Conservation (phyloP, 345 rosid species). For the Hibiscus tridactylites region DNA sequence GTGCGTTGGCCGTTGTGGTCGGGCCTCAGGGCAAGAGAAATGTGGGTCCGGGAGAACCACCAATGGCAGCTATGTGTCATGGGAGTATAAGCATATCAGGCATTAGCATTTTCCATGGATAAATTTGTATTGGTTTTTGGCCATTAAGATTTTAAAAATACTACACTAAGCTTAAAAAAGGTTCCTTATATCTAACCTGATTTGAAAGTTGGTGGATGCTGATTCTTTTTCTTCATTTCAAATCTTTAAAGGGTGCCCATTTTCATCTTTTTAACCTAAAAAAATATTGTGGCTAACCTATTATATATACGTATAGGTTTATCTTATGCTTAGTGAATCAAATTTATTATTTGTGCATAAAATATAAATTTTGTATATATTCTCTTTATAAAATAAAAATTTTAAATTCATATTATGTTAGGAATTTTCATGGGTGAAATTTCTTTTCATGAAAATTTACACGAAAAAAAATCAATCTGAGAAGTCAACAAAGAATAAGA, state of each 20-base stretch:
- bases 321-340: too few relatives aligned
- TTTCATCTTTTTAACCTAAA: neutral
- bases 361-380: neutral
- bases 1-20: neutral
- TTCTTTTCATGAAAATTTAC: too few relatives aligned
- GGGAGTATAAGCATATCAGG: conserved; percentile 7
- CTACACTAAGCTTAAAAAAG: neutral
- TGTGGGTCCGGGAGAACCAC: neutral
- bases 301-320: neutral
- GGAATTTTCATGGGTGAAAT: too few relatives aligned
- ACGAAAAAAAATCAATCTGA: too few relatives aligned
- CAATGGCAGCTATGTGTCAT: neutral
- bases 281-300: neutral
- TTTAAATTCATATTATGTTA: neutral
- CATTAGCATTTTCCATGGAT: neutral
- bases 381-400: neutral
- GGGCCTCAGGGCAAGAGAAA: neutral
- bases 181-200: neutral
- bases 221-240: conserved; percentile 2
- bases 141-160: neutral
- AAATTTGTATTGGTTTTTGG: neutral
- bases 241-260: neutral
- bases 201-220: conserved; percentile 8
- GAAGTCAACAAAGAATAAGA: too few relatives aligned
- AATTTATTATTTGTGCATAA: too few relatives aligned